A percentile compares a stretch with the other conserved stretches of the same genome.
Evolutionary conservation across 108 stramenopile genomes (phyloP).

Genomic region (Cyclotella sp.): DNA sequence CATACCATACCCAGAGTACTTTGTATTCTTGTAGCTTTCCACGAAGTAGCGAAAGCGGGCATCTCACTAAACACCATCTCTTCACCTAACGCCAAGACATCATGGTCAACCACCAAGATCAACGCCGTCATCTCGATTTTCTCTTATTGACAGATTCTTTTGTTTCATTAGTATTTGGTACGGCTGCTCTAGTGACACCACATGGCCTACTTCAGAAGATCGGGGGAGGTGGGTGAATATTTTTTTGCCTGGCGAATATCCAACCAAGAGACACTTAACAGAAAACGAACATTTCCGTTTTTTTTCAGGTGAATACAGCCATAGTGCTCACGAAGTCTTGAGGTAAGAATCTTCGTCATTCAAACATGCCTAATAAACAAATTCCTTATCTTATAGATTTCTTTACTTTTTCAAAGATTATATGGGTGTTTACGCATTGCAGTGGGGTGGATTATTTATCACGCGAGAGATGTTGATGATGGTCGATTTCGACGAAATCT

Average conservation of each 20-base stretch:
- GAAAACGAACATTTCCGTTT: background rate
- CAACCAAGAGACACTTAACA: background rate
- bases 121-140: constrained; percentile 60
- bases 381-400: constrained; percentile 1
- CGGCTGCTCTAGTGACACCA: constrained; percentile 68
- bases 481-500: constrained; percentile 80
- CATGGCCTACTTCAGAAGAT: constrained; percentile 64
- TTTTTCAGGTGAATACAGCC: constrained; percentile 59
- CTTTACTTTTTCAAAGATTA: constrained; percentile 31
- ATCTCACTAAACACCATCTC: too few species aligned
- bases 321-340: constrained; percentile 79
- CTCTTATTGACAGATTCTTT: constrained; percentile 76
- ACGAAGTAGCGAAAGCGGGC: too few species aligned
- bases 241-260: background rate
- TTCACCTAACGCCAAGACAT: too few species aligned
- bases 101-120: constrained; percentile 31
- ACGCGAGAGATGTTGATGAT: constrained; percentile 80
- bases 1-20: too few species aligned
- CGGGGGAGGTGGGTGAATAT: constrained; percentile 50
- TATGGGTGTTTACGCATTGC: constrained; percentile 86
- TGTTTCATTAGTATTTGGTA: constrained; percentile 70
- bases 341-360: constrained; percentile 48
- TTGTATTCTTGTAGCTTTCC: too few species aligned
- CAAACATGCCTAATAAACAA: background rate
- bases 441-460: constrained; percentile 84